phyloP scores from a whole-genome alignment of 306 rosid genomes.

The Sindora glabra region DNA sequence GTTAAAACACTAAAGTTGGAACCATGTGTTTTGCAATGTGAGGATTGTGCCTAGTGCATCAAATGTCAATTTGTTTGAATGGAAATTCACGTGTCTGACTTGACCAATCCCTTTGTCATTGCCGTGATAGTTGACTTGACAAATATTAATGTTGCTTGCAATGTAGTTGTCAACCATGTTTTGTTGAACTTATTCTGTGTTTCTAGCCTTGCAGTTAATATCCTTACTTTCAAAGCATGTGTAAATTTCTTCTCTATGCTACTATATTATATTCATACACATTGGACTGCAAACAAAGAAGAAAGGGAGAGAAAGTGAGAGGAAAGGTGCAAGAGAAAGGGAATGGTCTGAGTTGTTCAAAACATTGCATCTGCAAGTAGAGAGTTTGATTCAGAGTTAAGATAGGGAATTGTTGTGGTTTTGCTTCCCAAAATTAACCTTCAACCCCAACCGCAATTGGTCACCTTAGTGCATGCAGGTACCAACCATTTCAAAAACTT shows the following conservation, averaged over 20 bases:
- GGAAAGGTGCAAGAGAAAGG: too few species aligned
- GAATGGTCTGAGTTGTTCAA: not conserved
- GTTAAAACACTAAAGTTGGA: too few species aligned
- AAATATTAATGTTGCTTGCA: not conserved
- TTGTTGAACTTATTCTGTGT: not conserved
- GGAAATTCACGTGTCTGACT: constrained; percentile 4
- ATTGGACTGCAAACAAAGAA: not conserved
- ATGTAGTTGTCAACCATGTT: not conserved
- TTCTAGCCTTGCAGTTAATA: too few species aligned
- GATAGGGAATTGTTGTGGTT: constrained; percentile 89
- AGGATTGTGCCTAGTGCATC: too few species aligned
- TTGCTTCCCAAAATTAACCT: constrained; percentile 18
- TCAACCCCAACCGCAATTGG: constrained; percentile 37
- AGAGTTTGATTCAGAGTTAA: not conserved
- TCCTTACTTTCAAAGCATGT: not conserved
- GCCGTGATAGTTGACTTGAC: constrained; percentile 31
- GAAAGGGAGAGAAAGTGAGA: not conserved
- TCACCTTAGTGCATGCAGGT: constrained; percentile 44
- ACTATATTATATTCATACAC: not conserved
- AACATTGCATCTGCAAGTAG: not conserved
- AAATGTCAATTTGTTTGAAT: constrained; percentile 19
- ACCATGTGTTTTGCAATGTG: too few species aligned
- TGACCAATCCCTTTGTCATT: not conserved
- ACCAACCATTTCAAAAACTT: not conserved
- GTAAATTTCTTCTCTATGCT: too few species aligned